These are phyloP conservation scores for Kwoniella botswanensis DNA, from an alignment of 768 basidiomycete genomes.

Conservation along the genomic window DNA sequence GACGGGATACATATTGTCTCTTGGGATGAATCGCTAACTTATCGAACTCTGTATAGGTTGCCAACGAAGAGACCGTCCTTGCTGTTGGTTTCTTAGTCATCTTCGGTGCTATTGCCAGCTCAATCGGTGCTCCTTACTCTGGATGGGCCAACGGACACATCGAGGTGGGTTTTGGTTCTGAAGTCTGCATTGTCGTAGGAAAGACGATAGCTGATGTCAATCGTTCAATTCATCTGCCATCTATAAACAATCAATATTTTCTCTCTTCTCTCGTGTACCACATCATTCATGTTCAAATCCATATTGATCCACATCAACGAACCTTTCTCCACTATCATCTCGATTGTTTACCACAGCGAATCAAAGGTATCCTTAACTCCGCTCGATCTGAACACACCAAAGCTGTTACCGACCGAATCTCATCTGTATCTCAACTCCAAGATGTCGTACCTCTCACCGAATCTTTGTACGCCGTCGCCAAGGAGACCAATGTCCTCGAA, in stretches of 20 bases:
- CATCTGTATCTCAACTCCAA: conserved; percentile 89
- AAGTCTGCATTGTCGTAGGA: neutral
- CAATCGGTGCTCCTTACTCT: conserved; percentile 80
- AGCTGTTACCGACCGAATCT: conserved; percentile 90
- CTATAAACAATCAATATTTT: too few relatives aligned
- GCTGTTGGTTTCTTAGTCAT: conserved; percentile 82
- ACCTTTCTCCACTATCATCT: neutral
- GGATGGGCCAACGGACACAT: conserved; percentile 92
- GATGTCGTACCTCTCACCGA: conserved; percentile 91
- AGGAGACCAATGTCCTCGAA: conserved; percentile 94
- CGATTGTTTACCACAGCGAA: conserved; percentile 60
- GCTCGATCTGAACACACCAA: conserved; percentile 88
- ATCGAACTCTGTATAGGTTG: conserved; percentile 59
- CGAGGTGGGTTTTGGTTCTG: conserved; percentile 57
- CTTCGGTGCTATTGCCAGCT: conserved; percentile 71
- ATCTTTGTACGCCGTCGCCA: conserved; percentile 87
- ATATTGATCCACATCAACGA: neutral
- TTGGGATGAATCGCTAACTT: conserved; percentile 1
- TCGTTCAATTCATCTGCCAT: too few relatives aligned
- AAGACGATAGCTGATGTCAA: too few relatives aligned
- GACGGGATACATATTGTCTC: too few relatives aligned
- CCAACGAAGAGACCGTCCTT: conserved; percentile 94
- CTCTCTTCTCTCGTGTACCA: too few relatives aligned
- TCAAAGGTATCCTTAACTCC: conserved; percentile 77
- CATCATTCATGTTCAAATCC: neutral